phyloP scores from a whole-genome alignment of 2,329 filamentous ascomycete genomes.

The Microcera coccophila region DNA sequence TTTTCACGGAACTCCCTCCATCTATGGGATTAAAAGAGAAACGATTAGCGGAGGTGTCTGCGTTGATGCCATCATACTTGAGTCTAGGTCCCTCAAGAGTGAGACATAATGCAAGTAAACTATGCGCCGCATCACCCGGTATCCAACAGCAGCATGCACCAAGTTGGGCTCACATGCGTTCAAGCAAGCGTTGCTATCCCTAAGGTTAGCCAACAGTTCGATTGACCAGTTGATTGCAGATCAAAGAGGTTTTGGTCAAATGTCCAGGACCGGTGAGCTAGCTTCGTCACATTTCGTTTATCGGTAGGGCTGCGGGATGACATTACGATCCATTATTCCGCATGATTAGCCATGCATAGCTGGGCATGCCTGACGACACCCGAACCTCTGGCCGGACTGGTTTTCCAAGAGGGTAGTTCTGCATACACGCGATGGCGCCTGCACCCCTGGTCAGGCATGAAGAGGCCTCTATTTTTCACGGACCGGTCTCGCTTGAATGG shows the following conservation, averaged over 20 bases:
- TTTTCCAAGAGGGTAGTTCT: not conserved
- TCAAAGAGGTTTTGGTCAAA: not conserved
- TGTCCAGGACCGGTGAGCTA: constrained; percentile 3
- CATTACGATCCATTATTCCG: constrained; percentile 10
- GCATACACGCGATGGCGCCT: constrained; percentile 7
- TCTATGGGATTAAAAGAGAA: too few species aligned
- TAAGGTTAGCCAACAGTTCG: not conserved
- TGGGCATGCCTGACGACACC: constrained; percentile 19
- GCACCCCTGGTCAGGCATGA: not conserved
- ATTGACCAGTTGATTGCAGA: not conserved
- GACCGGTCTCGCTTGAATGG: constrained; percentile 11
- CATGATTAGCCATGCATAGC: constrained; percentile 20
- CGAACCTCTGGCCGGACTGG: constrained; percentile 7
- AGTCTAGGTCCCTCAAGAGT: constrained; percentile 1
- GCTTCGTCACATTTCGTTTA: constrained; percentile 14
- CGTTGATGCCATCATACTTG: too few species aligned
- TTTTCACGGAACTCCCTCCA: too few species aligned
- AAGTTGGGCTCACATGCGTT: constrained; percentile 8
- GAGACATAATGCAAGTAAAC: constrained; percentile 6
- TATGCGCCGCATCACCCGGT: constrained; percentile 9
- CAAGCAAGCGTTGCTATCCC: not conserved
- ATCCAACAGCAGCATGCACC: constrained; percentile 5
- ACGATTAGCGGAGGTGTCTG: too few species aligned
- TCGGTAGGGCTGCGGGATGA: constrained; percentile 8
- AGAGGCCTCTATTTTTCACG: not conserved